phyloP scores from a whole-genome alignment of 2,329 filamentous ascomycete species.

The Talaromyces atroroseus region DNA sequence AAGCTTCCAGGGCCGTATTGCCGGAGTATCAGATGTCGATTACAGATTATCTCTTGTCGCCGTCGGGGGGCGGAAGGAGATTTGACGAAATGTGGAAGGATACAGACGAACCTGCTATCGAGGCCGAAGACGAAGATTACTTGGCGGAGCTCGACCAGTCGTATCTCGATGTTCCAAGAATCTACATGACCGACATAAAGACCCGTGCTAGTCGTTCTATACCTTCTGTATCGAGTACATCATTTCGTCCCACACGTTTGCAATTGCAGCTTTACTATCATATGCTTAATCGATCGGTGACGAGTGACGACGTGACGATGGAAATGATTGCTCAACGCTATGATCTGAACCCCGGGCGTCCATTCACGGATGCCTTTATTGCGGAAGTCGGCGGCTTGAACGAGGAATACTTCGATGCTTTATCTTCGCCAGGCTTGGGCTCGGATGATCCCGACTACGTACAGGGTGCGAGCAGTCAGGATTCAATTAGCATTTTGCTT shows the following conservation, averaged over 20 bases:
- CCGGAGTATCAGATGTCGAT: slow-evolving; percentile 43
- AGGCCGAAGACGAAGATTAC: slow-evolving; percentile 10
- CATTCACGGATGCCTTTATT: slow-evolving; percentile 76
- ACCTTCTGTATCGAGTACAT: slow-evolving; percentile 54
- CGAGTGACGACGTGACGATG: slow-evolving; percentile 65
- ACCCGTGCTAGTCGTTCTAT: slow-evolving; percentile 61
- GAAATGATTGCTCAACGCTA: slow-evolving; percentile 66
- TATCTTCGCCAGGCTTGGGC: slow-evolving; percentile 24
- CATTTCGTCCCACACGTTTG: slow-evolving; percentile 69
- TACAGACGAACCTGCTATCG: slow-evolving; percentile 15
- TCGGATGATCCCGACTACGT: slow-evolving; percentile 26
- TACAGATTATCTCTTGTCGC: slow-evolving; percentile 39
- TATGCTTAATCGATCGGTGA: slow-evolving; percentile 67
- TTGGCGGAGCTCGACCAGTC: slow-evolving; percentile 11
- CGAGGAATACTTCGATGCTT: slow-evolving; percentile 56
- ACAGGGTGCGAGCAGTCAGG: slow-evolving; percentile 30
- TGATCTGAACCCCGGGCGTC: slow-evolving; percentile 55
- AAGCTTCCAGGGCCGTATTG: slow-evolving; percentile 30
- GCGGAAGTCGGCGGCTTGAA: slow-evolving; percentile 66
- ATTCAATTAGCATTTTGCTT: slow-evolving; percentile 49
- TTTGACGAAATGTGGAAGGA: slow-evolving; percentile 27
- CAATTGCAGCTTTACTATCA: slow-evolving; percentile 88
- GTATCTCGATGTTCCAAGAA: slow-evolving; percentile 27
- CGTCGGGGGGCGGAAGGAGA: slow-evolving; percentile 30
- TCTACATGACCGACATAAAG: slow-evolving; percentile 88